Conservation (phyloP, 1,284 basidiomycete species). For the Golubevia pallescens region DNA sequence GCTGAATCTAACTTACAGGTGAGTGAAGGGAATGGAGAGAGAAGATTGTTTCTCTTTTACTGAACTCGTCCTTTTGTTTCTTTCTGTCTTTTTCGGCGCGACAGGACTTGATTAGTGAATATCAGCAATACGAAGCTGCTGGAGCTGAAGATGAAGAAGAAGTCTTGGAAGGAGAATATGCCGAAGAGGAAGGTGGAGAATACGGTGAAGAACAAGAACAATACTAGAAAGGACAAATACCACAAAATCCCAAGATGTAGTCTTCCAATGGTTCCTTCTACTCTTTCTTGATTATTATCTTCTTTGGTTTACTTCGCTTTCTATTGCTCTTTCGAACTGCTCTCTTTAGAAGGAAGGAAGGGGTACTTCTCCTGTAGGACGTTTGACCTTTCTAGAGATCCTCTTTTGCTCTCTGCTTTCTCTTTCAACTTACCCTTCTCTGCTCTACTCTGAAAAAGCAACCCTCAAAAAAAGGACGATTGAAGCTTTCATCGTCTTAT, state of each 20-base stretch:
- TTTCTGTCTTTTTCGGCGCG: constrained; percentile 10
- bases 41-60: neutral
- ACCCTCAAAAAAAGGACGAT: too few species aligned
- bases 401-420: too few species aligned
- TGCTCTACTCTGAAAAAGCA: too few species aligned
- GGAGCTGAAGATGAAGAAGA: constrained; percentile 11
- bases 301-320: constrained; percentile 2
- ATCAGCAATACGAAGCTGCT: constrained; percentile 48
- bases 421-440: too few species aligned
- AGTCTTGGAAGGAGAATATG: constrained; percentile 3
- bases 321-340: constrained; percentile 5
- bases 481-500: too few species aligned
- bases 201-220: neutral
- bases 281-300: neutral
- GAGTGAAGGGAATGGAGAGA: neutral
- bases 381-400: too few species aligned
- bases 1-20: constrained; percentile 57
- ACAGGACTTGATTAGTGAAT: constrained; percentile 62
- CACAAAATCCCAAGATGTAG: too few species aligned
- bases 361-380: too few species aligned
- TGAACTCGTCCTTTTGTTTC: neutral
- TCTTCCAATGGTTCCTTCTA: neutral
- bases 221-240: too few species aligned
- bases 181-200: constrained; percentile 2
- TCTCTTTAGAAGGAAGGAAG: too few species aligned